Evolutionary conservation across 202 grass and related monocot genomes (phyloP), one percentile per base, ranked within the genome.

Genomic region (Dendrocalamus latiflorus): DNA sequence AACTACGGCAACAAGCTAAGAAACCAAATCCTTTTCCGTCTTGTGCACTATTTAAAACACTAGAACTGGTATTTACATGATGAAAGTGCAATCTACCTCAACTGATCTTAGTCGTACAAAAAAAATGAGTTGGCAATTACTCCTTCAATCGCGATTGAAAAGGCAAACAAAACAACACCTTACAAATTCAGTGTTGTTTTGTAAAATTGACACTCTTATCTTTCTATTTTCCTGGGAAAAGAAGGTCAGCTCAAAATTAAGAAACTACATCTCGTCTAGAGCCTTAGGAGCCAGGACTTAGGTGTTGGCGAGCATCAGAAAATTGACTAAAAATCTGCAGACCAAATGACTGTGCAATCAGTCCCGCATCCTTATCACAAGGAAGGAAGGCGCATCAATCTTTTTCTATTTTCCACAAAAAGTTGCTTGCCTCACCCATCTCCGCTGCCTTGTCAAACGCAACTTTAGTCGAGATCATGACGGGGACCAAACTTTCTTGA

Each of bases 331-430:
- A 79, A 69, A 86, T 72, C 84, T 37, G 65, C 81, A 85, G 50
- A 73, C 17, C 21, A 16, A 37, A 81, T 81, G 69, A 9, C 68
- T 79, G 39, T 75, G 77, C 68, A 89, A 81, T 85, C 71, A 89
- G 64, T 48, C 22, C 59, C 20, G 9, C 42, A 88, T 90, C 82
- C 81, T 88, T 94, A 85, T 94, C 84, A 13, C 38, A 30, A 81
- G 48, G 80, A 44, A 69, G 73, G 65, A 87, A 70, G 51, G 58
- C 11, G 75, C 73, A 38, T 39, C 74, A 44, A 89, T 9, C 84
- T 76, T 94, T 91, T 83, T 60, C 84, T 70, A 83, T 74, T 91
- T 87, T 89, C 80, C 78, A 59, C 81, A 80, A 72, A 89, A 87
- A 21, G 64, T 74, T 80, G 84, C 79, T 65, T 59, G 81, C 70